Conservation (phyloP, 2,329 filamentous ascomycete genomes). For the Colletotrichum tropicicola region DNA sequence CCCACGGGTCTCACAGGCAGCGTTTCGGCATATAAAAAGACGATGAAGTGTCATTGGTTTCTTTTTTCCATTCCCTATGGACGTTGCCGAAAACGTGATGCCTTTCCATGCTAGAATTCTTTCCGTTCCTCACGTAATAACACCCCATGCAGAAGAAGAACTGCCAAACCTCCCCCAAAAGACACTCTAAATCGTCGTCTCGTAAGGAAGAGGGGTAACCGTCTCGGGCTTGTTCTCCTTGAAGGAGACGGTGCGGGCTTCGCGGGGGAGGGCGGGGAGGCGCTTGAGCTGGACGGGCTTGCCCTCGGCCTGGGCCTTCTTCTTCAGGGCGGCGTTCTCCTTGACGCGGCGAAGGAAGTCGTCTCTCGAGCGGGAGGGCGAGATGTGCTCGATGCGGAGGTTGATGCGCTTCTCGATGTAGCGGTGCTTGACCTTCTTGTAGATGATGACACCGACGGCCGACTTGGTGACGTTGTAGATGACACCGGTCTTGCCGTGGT, state of each 20-base stretch:
- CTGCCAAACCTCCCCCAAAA: conserved; percentile 26
- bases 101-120: conserved; percentile 34
- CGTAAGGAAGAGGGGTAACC: conserved; percentile 91
- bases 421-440: conserved; percentile 99
- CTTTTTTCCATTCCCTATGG: conserved; percentile 33
- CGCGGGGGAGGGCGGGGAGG: conserved; percentile 81
- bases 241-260: conserved; percentile 80
- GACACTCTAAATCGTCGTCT: conserved; percentile 87
- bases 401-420: conserved; percentile 99
- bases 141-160: conserved; percentile 34
- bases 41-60: conserved; percentile 30
- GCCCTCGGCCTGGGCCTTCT: conserved; percentile 91
- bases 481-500: conserved; percentile 98
- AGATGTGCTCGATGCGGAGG: conserved; percentile 97
- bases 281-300: conserved; percentile 93
- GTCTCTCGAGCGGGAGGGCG: conserved; percentile 92
- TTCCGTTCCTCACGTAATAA: conserved; percentile 34
- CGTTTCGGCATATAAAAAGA: conserved; percentile 9
- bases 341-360: conserved; percentile 98
- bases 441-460: conserved; percentile 97
- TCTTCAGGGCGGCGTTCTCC: conserved; percentile 92
- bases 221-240: conserved; percentile 91
- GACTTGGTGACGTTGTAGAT: conserved; percentile 99
- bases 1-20: conserved; percentile 17
- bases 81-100: conserved; percentile 33